Conservation (phyloP, 176 grass and related monocot genomes). For the Aechmea fasciata region DNA sequence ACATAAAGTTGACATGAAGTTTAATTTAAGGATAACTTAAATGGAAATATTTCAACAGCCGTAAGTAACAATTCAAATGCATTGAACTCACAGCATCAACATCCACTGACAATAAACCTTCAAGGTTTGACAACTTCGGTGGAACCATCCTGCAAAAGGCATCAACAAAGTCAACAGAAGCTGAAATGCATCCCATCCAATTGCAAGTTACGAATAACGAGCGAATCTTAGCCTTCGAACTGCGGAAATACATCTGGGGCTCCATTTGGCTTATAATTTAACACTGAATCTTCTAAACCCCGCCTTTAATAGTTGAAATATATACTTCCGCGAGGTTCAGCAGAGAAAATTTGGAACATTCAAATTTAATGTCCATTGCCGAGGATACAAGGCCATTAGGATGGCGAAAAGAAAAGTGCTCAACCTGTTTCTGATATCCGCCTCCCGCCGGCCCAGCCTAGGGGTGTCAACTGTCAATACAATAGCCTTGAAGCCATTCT, state of each 20-base stretch:
- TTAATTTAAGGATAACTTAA: background rate
- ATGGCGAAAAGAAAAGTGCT: background rate
- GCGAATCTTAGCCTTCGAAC: background rate
- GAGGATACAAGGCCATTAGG: too few relatives aligned
- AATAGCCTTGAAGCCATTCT: conserved; percentile 68
- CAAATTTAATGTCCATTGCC: too few relatives aligned
- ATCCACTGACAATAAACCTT: conserved; percentile 44
- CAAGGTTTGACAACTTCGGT: conserved; percentile 32
- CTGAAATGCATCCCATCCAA: background rate
- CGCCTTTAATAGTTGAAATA: too few relatives aligned
- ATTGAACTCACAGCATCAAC: conserved; percentile 34
- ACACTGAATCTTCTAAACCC: too few relatives aligned
- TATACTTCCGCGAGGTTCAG: background rate
- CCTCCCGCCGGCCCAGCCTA: conserved; percentile 63
- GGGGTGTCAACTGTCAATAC: conserved; percentile 87
- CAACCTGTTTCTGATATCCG: conserved; percentile 82
- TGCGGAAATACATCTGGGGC: background rate
- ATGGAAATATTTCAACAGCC: background rate
- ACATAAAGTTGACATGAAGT: background rate
- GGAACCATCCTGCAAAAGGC: conserved; percentile 43
- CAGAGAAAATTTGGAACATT: too few relatives aligned
- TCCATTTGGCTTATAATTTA: background rate
- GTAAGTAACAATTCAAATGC: background rate
- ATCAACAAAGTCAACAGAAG: background rate
- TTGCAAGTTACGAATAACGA: background rate